Evolutionary conservation across 2,329 filamentous ascomycete genomes (phyloP), one percentile per base, ranked within the genome.

Genomic region (Monilinia aucupariae): DNA sequence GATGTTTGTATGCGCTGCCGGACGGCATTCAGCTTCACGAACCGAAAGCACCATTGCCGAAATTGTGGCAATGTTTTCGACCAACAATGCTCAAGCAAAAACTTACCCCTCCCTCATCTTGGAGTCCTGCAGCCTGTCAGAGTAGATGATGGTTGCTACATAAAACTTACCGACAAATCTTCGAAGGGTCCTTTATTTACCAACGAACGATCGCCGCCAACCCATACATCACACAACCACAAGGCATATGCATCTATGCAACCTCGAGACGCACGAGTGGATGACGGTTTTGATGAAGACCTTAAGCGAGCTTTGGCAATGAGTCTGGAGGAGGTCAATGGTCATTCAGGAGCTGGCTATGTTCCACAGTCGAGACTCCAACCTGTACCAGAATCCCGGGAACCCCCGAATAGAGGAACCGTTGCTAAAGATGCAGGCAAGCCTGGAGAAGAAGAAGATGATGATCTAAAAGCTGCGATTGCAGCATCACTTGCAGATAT

Each of bases 11-110:
- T 99, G 92, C 89, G 94, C 74, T 99, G 94, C 75, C 87, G 94
- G 69, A 97, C 93, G 15, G 78, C 91, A 22, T 99, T 99, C 72
- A 97, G 91, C 54, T 97, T 99, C 73, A 99, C 93, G 62, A 99
- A 99, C 75, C 88, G 94, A 72, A 99, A 97, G 75, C 94, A 99
- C 74, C 94, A 99, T 75, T 99, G 94, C 73, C 87, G 94, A 68
- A 99, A 99, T 75, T 99, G 94, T 73, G 94, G 94, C 59, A 96
- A 94, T 76, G 94, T 96, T 71, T 99, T 99, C 75, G 96, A 96
- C 74, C 91, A 93, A 68, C 88, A 94, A 71, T 99, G 94, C 74
- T 97, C 93, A 17, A 88, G 85, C 79, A 97, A 97, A 78, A 86
- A 83, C 27, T 82, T 96, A 48, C 88, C 94, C 6, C 80, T 99